These are phyloP conservation scores for Plectosphaerella plurivora DNA, from an alignment of 2,329 filamentous ascomycete species.

Conservation along the genomic window DNA sequence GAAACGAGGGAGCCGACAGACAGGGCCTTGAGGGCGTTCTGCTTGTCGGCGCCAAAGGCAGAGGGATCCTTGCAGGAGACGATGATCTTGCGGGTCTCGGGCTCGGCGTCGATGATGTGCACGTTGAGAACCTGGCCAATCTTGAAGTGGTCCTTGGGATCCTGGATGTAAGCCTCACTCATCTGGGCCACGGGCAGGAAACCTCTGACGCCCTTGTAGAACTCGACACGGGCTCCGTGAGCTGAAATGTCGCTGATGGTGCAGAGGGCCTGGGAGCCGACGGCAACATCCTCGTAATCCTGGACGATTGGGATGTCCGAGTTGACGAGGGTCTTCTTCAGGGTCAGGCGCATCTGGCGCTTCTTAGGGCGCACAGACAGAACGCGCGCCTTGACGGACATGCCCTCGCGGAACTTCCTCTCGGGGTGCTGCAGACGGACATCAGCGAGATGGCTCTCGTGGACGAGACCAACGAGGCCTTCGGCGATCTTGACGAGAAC, in stretches of 20 bases:
- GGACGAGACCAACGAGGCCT: constrained; percentile 82
- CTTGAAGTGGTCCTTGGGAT: constrained; percentile 85
- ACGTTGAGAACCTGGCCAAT: constrained; percentile 88
- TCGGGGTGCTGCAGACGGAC: constrained; percentile 85
- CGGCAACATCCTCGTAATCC: constrained; percentile 66
- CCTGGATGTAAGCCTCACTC: constrained; percentile 93
- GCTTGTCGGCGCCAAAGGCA: constrained; percentile 69
- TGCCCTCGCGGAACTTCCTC: constrained; percentile 88
- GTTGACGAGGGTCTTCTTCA: constrained; percentile 94
- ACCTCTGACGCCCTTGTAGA: constrained; percentile 77
- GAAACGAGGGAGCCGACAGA: constrained; percentile 70
- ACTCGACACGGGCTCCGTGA: constrained; percentile 84
- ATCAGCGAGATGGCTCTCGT: constrained; percentile 85
- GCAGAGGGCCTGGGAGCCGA: constrained; percentile 76
- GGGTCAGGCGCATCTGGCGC: constrained; percentile 76
- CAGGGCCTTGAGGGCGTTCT: constrained; percentile 70
- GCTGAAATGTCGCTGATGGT: constrained; percentile 79
- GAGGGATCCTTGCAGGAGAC: constrained; percentile 92
- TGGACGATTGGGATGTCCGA: constrained; percentile 78
- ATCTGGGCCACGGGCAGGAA: constrained; percentile 94
- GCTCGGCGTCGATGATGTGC: constrained; percentile 76
- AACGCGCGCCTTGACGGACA: constrained; percentile 79
- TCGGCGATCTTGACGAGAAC: constrained; percentile 81
- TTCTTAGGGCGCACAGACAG: constrained; percentile 73
- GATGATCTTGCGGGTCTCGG: constrained; percentile 65